Evolutionary conservation across 306 rosid genomes (phyloP), one percentile per base, ranked within the genome.

Genomic region (Dryas drummondii): DNA sequence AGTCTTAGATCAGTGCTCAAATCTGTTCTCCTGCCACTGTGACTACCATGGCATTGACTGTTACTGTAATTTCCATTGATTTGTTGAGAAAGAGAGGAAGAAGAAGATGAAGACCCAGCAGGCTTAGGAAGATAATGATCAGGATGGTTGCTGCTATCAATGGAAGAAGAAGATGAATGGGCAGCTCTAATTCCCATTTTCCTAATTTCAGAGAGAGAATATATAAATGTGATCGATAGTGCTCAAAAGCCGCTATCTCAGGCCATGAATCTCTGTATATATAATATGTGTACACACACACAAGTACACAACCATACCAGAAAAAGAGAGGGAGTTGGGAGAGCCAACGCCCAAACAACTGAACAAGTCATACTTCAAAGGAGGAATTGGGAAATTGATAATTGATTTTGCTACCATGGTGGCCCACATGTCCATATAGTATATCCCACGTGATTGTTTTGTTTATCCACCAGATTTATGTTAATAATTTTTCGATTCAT

Each of bases 1-100:
- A 72, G 76, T 59, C 76, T 72, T 4, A 72, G 68, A 72, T 72
- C 76, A 59, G 76, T 72, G 68, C 76, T 47, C 58, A 72, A 72
- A 72, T 72, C 68, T 47, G 47, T 16, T 57, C 76, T 72, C 41
- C 27, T 55, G 75, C 40, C 44, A 27, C 57, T 47, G 41, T 17
- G 4, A 66, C 71, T 65, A 37, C 37, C 37, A 32, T 32, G 37
- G 37, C 37, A 32, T 32, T 32, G 49, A 6, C 68, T 15, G 12
- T 63, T 63, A 5, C 68, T 15, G 19, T 63, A 16, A 15, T 63
- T 63, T 7, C 68, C 68, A 63, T 63, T 57, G 55, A 46, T 59
- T 27, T 59, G 59, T 32, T 16, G 76, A 3, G 68, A 46, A 49
- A 72, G 67, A 46, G 76, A 70, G 8, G 71, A 53, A 49, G 76